phyloP scores from a whole-genome alignment of 1,284 basidiomycete species.

The Omphalotus olearius region DNA sequence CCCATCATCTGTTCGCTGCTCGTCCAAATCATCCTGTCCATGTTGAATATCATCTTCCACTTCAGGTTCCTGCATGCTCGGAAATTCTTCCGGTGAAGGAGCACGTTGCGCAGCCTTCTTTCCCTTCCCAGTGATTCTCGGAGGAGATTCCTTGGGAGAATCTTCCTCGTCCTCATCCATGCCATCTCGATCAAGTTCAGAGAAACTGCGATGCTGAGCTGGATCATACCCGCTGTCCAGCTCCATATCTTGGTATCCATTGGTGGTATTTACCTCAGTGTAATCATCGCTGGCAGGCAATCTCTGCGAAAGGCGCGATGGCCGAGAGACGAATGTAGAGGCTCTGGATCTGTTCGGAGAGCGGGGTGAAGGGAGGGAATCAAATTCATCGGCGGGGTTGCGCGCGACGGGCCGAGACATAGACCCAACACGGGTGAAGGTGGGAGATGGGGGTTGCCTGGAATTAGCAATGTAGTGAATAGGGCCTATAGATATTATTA shows the following conservation, averaged over 20 bases:
- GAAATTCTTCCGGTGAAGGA: slow-evolving; percentile 10
- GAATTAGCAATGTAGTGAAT: slow-evolving; percentile 52
- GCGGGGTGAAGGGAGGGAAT: slow-evolving; percentile 62
- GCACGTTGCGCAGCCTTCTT: neutral
- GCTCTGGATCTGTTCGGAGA: slow-evolving; percentile 29
- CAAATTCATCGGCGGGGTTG: slow-evolving; percentile 56
- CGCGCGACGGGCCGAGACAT: slow-evolving; percentile 50
- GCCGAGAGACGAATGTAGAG: slow-evolving; percentile 30
- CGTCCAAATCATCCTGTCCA: slow-evolving; percentile 33
- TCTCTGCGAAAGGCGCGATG: slow-evolving; percentile 40
- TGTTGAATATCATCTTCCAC: slow-evolving; percentile 44
- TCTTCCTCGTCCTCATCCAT: slow-evolving; percentile 31
- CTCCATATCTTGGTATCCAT: slow-evolving; percentile 18
- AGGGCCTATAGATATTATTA: slow-evolving; percentile 36
- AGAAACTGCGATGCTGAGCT: slow-evolving; percentile 39
- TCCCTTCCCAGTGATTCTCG: neutral
- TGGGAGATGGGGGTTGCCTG: slow-evolving; percentile 41
- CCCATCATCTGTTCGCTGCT: slow-evolving; percentile 29
- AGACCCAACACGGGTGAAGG: slow-evolving; percentile 42
- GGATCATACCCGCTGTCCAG: slow-evolving; percentile 23
- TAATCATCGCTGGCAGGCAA: slow-evolving; percentile 35
- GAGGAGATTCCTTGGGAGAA: slow-evolving; percentile 24
- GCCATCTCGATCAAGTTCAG: slow-evolving; percentile 42
- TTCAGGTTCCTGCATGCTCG: slow-evolving; percentile 29
- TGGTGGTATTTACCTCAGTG: slow-evolving; percentile 24